Percentiles rank a stretch among this genome's conserved stretches.
Conservation (phyloP, 257 asterid genomes). For the Jasminum sambac region DNA sequence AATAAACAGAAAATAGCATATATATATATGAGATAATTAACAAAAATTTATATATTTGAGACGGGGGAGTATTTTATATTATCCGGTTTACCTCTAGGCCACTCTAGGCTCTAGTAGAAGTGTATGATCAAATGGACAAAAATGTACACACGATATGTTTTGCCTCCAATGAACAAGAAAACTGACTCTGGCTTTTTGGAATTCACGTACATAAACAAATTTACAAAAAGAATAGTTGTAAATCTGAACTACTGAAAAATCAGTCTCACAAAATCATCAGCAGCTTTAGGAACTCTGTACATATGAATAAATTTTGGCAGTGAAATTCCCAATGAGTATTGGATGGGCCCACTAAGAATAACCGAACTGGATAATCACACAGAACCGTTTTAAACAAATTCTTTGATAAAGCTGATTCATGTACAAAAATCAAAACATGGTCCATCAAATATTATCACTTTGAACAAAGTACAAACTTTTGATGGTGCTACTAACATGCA, state of each 20-base stretch:
- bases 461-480: neutral
- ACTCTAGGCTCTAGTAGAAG: too few species aligned
- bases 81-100: too few species aligned
- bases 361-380: neutral
- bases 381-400: neutral
- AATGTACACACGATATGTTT: too few species aligned
- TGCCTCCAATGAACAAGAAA: too few species aligned
- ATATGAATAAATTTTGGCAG: neutral
- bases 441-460: neutral
- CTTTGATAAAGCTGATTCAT: constrained; percentile 4
- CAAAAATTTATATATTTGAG: too few species aligned
- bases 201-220: neutral
- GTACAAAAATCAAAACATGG: neutral
- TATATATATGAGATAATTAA: too few species aligned
- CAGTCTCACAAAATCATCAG: neutral
- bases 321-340: neutral
- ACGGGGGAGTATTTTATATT: too few species aligned
- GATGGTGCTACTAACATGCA: neutral
- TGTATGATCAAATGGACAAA: too few species aligned
- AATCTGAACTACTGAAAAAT: neutral
- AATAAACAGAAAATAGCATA: too few species aligned
- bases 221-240: neutral
- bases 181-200: neutral
- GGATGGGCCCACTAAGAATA: neutral
- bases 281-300: constrained; percentile 1